Evolutionary conservation across 2,329 filamentous ascomycete genomes (phyloP).

Genomic region (Cladophialophora bantiana): DNA sequence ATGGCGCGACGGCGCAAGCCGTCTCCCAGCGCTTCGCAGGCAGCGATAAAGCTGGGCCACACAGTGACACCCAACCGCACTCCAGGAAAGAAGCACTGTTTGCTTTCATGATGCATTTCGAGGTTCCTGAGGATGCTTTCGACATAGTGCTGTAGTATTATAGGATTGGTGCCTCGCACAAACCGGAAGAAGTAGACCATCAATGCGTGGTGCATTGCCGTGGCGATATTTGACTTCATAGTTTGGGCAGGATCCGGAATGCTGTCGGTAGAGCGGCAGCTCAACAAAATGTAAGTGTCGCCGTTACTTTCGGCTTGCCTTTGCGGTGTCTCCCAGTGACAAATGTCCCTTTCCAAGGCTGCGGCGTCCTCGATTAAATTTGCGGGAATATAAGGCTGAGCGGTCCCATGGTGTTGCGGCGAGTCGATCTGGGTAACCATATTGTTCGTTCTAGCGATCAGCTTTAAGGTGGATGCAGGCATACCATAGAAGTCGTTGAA

Average conservation of each 20-base stretch:
- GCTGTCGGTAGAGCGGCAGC: not conserved
- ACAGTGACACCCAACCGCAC: conserved; percentile 45
- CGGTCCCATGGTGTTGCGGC: conserved; percentile 6
- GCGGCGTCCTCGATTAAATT: conserved; percentile 4
- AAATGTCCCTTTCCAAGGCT: conserved; percentile 15
- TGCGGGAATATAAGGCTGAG: conserved; percentile 7
- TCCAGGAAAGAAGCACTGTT: conserved; percentile 2
- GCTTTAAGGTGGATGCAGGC: conserved; percentile 10
- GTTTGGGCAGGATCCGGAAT: not conserved
- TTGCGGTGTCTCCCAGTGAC: not conserved
- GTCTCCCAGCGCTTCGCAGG: conserved; percentile 50
- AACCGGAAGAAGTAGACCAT: conserved; percentile 56
- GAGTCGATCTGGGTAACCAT: conserved; percentile 14
- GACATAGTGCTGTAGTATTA: conserved; percentile 51
- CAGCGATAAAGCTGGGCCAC: conserved; percentile 55
- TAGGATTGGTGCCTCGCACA: conserved; percentile 51
- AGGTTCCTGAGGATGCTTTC: conserved; percentile 49
- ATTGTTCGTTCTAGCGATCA: conserved; percentile 23
- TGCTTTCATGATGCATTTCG: conserved; percentile 46
- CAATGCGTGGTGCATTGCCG: conserved; percentile 54
- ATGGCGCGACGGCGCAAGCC: conserved; percentile 17
- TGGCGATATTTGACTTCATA: conserved; percentile 41
- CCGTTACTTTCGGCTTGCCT: not conserved
- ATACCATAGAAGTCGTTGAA: conserved; percentile 21
- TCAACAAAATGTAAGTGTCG: not conserved